phyloP scores from a whole-genome alignment of 176 grass and related monocot genomes.

The Bolboschoenus planiculmis region DNA sequence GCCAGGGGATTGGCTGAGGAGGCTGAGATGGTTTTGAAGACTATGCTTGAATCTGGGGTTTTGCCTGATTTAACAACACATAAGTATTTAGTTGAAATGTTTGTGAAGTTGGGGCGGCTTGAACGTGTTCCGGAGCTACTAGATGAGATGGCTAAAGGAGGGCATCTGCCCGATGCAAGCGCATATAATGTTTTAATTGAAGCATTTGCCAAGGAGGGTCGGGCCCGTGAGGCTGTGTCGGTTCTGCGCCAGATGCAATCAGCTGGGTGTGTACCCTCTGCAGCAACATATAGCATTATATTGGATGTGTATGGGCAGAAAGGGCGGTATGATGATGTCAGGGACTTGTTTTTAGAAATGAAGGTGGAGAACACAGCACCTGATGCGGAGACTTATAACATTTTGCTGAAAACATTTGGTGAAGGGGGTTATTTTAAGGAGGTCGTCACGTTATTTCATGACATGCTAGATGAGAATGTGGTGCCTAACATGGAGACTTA shows the following conservation, averaged over 20 bases:
- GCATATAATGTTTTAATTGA: slow-evolving; percentile 85
- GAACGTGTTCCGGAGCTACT: slow-evolving; percentile 55
- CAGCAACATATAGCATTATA: slow-evolving; percentile 74
- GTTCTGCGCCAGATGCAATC: slow-evolving; percentile 86
- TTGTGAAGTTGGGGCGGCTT: slow-evolving; percentile 40
- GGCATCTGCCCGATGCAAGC: slow-evolving; percentile 46
- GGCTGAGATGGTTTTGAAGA: slow-evolving; percentile 78
- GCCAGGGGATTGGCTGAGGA: slow-evolving; percentile 60
- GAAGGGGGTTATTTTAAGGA: slow-evolving; percentile 96
- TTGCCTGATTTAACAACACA: slow-evolving; percentile 58
- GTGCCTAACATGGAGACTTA: slow-evolving; percentile 86
- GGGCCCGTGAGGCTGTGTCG: slow-evolving; percentile 45
- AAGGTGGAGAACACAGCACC: slow-evolving; percentile 53
- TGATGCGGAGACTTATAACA: slow-evolving; percentile 84
- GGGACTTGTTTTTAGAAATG: slow-evolving; percentile 86
- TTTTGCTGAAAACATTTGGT: slow-evolving; percentile 66
- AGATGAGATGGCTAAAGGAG: slow-evolving; percentile 47
- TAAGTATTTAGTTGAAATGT: slow-evolving; percentile 57
- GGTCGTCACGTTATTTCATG: slow-evolving; percentile 74
- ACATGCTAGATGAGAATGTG: slow-evolving; percentile 60
- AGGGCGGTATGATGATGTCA: slow-evolving; percentile 73
- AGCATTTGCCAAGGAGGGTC: slow-evolving; percentile 52
- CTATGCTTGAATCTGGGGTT: slow-evolving; percentile 78
- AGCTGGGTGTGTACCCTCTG: slow-evolving; percentile 59
- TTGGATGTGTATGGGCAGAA: slow-evolving; percentile 70